Conservation (phyloP, 2,329 filamentous ascomycete genomes). For the Chalaropsis ovoidea region DNA sequence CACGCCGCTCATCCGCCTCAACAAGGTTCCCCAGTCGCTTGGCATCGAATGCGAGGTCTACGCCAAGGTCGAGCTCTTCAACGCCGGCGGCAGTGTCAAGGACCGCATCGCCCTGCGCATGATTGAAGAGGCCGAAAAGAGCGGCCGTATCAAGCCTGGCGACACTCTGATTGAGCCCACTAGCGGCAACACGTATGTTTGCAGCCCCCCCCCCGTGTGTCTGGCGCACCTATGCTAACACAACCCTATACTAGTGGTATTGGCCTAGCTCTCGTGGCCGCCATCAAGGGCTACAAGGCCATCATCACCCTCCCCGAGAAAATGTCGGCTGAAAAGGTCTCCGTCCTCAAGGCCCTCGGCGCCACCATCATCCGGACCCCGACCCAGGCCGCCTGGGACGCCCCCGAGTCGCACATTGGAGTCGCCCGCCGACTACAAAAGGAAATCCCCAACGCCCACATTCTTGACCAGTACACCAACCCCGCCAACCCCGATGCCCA, state of each 20-base stretch:
- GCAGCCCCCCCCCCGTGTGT: not conserved
- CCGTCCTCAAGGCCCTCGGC: constrained; percentile 82
- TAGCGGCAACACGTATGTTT: constrained; percentile 71
- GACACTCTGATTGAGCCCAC: constrained; percentile 97
- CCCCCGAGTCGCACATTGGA: constrained; percentile 91
- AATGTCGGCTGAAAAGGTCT: constrained; percentile 98
- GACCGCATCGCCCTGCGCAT: constrained; percentile 93
- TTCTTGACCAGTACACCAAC: constrained; percentile 93
- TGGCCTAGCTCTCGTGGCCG: constrained; percentile 82
- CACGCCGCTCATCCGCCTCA: constrained; percentile 87
- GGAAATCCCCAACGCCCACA: constrained; percentile 93
- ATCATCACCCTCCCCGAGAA: constrained; percentile 99
- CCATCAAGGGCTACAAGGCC: constrained; percentile 94
- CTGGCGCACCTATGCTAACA: constrained; percentile 1
- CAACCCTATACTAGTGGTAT: constrained; percentile 51
- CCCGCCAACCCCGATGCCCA: constrained; percentile 85
- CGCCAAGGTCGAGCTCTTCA: constrained; percentile 87
- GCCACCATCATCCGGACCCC: constrained; percentile 97
- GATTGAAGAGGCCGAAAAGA: constrained; percentile 89
- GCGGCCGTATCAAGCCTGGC: constrained; percentile 88
- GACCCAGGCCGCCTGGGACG: constrained; percentile 88
- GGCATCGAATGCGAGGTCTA: constrained; percentile 84
- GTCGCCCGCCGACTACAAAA: constrained; percentile 83
- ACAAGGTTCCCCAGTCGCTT: constrained; percentile 82
- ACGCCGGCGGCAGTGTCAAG: constrained; percentile 87